A percentile compares a stretch with the other conserved stretches of the same genome.
phyloP scores from a whole-genome alignment of 768 basidiomycete species.

The Naganishia randhawae region DNA sequence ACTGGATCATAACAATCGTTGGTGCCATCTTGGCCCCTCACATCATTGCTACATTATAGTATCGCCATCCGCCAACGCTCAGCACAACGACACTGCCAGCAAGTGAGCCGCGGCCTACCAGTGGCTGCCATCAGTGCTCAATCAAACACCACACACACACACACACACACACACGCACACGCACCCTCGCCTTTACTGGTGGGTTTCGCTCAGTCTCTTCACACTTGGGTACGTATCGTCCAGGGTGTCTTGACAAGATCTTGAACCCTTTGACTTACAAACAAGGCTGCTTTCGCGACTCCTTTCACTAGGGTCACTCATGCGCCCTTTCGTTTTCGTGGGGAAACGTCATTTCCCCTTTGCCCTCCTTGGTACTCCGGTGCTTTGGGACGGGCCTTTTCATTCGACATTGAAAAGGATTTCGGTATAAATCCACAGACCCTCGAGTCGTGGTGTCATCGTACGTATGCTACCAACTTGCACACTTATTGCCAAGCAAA shows the following conservation, averaged over 20 bases:
- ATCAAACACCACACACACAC: neutral
- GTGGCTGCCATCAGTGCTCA: too few relatives aligned
- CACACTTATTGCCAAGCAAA: conserved; percentile 24
- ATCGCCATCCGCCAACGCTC: neutral
- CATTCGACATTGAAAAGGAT: neutral
- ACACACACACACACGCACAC: neutral
- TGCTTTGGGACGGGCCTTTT: neutral
- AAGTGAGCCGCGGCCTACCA: too few relatives aligned
- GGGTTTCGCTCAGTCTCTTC: neutral
- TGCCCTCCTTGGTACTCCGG: conserved; percentile 6
- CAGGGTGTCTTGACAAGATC: conserved; percentile 4
- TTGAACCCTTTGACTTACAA: conserved; percentile 22
- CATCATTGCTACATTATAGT: neutral
- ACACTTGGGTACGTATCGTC: conserved; percentile 9
- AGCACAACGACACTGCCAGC: too few relatives aligned
- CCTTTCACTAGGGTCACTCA: conserved; percentile 22
- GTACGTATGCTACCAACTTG: conserved; percentile 21
- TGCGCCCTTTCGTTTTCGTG: conserved; percentile 7
- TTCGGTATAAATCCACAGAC: neutral
- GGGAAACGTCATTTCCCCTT: neutral
- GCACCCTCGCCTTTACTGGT: conserved; percentile 21
- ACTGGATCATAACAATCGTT: neutral
- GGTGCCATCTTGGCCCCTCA: neutral
- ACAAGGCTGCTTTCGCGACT: conserved; percentile 15
- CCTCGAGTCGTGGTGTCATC: conserved; percentile 3